Conservation (phyloP, 2,329 filamentous ascomycete species). For the Coniella lustricola region DNA sequence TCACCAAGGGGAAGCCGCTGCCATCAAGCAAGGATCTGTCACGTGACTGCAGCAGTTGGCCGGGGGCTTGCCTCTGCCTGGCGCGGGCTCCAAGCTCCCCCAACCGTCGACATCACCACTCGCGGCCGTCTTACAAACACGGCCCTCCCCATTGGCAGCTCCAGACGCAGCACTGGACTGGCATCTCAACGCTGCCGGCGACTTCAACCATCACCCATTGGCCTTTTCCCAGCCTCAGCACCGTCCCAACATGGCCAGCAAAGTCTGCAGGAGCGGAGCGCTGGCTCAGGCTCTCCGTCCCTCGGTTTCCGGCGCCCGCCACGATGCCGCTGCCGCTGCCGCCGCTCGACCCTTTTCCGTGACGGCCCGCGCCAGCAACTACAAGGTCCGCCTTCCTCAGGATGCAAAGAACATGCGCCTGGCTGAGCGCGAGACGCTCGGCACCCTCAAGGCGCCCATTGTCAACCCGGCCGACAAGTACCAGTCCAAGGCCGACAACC, state of each 20-base stretch:
- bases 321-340: conserved; percentile 28
- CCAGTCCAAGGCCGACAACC: conserved; percentile 72
- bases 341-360: conserved; percentile 44
- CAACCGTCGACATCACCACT: conserved; percentile 14
- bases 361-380: conserved; percentile 33
- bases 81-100: conserved; percentile 2
- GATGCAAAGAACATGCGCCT: conserved; percentile 61
- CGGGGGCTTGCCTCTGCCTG: neutral
- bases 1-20: too few species aligned
- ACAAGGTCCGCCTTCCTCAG: conserved; percentile 51
- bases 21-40: too few species aligned
- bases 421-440: conserved; percentile 49
- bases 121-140: neutral
- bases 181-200: neutral
- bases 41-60: neutral
- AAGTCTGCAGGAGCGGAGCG: conserved; percentile 49
- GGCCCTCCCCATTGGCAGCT: neutral
- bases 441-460: conserved; percentile 67
- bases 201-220: conserved; percentile 34
- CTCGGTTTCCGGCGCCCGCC: conserved; percentile 32
- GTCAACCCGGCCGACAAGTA: conserved; percentile 94
- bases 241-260: conserved; percentile 49
- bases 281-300: conserved; percentile 50
- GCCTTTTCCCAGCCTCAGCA: conserved; percentile 27
- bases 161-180: conserved; percentile 2